These are phyloP conservation scores for Wickerhamomyces bovis DNA, from an alignment of 805 yeast species.

Conservation along the genomic window DNA sequence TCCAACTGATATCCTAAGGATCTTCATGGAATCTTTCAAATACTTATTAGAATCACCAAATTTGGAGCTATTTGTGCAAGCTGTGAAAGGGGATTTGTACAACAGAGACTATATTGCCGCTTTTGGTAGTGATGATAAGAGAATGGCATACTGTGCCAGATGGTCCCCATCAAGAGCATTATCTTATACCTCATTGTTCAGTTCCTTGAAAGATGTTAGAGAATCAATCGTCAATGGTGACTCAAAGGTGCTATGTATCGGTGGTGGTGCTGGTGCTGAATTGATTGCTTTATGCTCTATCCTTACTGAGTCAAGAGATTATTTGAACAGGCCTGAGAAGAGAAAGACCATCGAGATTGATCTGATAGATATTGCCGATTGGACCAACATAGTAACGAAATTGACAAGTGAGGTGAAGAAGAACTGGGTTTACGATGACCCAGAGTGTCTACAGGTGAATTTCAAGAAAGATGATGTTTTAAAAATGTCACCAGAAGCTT, in stretches of 20 bases:
- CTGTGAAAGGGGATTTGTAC: conserved; percentile 62
- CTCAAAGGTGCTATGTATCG: conserved; percentile 53
- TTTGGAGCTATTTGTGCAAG: conserved; percentile 44
- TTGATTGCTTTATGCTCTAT: conserved; percentile 56
- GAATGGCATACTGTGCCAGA: conserved; percentile 73
- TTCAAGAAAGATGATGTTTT: conserved; percentile 34
- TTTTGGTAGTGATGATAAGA: conserved; percentile 53
- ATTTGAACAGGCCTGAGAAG: conserved; percentile 19
- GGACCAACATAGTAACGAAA: conserved; percentile 50
- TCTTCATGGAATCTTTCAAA: conserved; percentile 19
- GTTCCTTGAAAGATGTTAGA: conserved; percentile 39
- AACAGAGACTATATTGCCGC: conserved; percentile 69
- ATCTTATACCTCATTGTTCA: conserved; percentile 64
- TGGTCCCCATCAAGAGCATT: conserved; percentile 86
- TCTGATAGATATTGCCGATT: conserved; percentile 74
- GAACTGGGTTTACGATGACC: conserved; percentile 48
- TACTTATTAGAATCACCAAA: conserved; percentile 17
- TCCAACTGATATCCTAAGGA: conserved; percentile 17
- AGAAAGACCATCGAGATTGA: conserved; percentile 35
- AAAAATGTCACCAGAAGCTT: conserved; percentile 19
- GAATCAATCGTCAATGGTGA: conserved; percentile 27
- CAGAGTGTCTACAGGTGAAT: conserved; percentile 26
- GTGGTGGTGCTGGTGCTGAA: conserved; percentile 92
- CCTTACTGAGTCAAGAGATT: conserved; percentile 30
- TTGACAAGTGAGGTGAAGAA: conserved; percentile 37